Percentiles rank a stretch among this genome's conserved stretches.
Conservation (phyloP, 192 early-diverging fungal species). For the Paraglomus brasilianum region DNA sequence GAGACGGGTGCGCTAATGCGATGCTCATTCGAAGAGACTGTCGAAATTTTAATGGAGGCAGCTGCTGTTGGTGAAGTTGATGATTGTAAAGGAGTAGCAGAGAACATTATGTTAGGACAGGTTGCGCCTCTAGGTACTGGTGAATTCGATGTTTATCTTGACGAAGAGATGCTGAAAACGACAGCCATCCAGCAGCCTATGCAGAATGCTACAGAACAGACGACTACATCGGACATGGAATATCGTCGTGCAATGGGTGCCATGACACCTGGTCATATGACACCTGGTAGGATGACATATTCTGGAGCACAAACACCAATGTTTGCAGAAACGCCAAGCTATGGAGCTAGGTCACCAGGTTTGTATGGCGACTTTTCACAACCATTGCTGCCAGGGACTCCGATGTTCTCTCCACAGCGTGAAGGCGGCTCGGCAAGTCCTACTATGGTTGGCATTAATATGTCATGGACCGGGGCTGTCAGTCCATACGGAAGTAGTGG, state of each 20-base stretch:
- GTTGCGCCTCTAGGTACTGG: conserved; percentile 95
- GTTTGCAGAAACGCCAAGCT: conserved; percentile 1
- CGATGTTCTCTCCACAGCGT: conserved; percentile 15
- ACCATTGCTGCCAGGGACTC: background rate
- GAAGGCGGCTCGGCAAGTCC: conserved; percentile 3
- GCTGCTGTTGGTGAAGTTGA: conserved; percentile 89
- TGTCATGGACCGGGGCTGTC: conserved; percentile 58
- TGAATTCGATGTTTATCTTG: conserved; percentile 88
- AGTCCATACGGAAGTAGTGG: conserved; percentile 46
- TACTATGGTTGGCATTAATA: conserved; percentile 44
- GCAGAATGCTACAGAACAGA: conserved; percentile 52
- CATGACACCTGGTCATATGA: conserved; percentile 61
- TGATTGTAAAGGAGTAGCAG: conserved; percentile 94
- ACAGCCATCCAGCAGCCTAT: conserved; percentile 57
- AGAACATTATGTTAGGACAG: conserved; percentile 97
- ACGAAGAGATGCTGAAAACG: conserved; percentile 85
- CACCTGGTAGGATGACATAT: conserved; percentile 68
- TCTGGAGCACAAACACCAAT: conserved; percentile 38
- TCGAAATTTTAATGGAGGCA: conserved; percentile 96
- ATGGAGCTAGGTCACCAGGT: conserved; percentile 13
- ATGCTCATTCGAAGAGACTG: conserved; percentile 98
- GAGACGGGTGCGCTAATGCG: conserved; percentile 93
- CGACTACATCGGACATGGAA: conserved; percentile 47
- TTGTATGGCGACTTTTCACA: background rate
- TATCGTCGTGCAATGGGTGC: conserved; percentile 52